Conservation (phyloP, 2,329 filamentous ascomycete genomes). For the Colletotrichum salicis region DNA sequence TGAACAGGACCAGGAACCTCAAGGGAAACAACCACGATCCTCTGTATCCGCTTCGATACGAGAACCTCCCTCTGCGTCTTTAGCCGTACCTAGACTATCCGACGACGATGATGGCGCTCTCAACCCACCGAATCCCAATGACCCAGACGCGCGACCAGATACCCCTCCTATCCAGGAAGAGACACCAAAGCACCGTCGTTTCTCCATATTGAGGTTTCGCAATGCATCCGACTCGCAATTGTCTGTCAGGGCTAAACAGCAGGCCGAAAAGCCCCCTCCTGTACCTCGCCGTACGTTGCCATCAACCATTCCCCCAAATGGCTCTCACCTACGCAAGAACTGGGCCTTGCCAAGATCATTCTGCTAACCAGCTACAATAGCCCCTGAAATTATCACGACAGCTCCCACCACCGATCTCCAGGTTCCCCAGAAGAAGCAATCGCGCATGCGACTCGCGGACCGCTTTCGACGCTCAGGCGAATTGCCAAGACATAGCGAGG, state of each 20-base stretch:
- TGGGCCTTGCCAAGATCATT: neutral
- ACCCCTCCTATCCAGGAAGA: conserved; percentile 66
- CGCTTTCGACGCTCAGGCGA: conserved; percentile 65
- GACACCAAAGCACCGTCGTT: conserved; percentile 67
- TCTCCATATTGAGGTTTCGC: conserved; percentile 82
- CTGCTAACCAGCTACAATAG: conserved; percentile 48
- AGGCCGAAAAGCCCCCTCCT: conserved; percentile 67
- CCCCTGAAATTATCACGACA: conserved; percentile 87
- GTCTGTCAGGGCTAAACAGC: conserved; percentile 78
- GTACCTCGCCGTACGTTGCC: conserved; percentile 66
- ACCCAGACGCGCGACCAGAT: conserved; percentile 50
- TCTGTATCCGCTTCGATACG: conserved; percentile 19
- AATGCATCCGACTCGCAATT: conserved; percentile 95
- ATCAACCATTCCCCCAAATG: conserved; percentile 5
- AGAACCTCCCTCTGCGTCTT: conserved; percentile 3
- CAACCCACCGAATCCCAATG: conserved; percentile 26
- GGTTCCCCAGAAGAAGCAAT: conserved; percentile 63
- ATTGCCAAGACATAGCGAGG: conserved; percentile 47
- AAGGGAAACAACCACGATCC: neutral
- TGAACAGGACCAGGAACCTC: neutral
- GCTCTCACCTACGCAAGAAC: neutral
- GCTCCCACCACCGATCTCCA: conserved; percentile 79
- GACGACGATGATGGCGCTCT: conserved; percentile 18
- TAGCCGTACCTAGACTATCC: conserved; percentile 23
- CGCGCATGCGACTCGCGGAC: conserved; percentile 64